These are phyloP conservation scores for Pyrenochaeta sp. DNA, from an alignment of 2,329 filamentous ascomycete species.

Conservation along the genomic window DNA sequence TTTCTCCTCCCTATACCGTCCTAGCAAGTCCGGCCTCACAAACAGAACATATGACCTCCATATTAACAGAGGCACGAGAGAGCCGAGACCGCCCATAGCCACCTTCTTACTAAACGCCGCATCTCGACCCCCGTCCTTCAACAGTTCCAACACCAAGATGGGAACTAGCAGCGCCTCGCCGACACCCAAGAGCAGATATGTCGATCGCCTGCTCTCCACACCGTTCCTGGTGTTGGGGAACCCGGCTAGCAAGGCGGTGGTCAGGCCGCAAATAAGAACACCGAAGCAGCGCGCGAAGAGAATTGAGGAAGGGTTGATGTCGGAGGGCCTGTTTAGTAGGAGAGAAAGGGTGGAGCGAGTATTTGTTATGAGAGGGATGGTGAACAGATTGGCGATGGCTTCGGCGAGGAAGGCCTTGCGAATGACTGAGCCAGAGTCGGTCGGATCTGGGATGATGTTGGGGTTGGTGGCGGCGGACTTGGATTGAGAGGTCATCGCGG, in stretches of 20 bases:
- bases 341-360: constrained; percentile 30
- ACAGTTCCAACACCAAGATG: constrained; percentile 26
- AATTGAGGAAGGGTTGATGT: constrained; percentile 33
- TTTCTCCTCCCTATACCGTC: constrained; percentile 25
- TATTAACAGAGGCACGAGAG: constrained; percentile 28
- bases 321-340: constrained; percentile 26
- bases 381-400: constrained; percentile 38
- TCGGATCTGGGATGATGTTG: constrained; percentile 22
- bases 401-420: constrained; percentile 39
- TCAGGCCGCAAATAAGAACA: constrained; percentile 32
- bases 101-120: constrained; percentile 31
- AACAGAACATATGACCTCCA: constrained; percentile 37
- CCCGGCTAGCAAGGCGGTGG: constrained; percentile 31
- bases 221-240: constrained; percentile 35
- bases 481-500: constrained; percentile 5
- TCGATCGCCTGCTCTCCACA: constrained; percentile 32
- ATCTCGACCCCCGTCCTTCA: constrained; percentile 20
- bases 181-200: constrained; percentile 31
- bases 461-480: constrained; percentile 35
- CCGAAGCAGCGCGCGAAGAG: constrained; percentile 37
- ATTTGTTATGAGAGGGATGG: constrained; percentile 34
- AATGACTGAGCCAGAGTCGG: constrained; percentile 25
- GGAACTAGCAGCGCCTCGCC: constrained; percentile 34
- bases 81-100: constrained; percentile 23
- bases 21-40: constrained; percentile 32